Conservation (phyloP, 768 basidiomycete genomes). For the Suillus luteus region DNA sequence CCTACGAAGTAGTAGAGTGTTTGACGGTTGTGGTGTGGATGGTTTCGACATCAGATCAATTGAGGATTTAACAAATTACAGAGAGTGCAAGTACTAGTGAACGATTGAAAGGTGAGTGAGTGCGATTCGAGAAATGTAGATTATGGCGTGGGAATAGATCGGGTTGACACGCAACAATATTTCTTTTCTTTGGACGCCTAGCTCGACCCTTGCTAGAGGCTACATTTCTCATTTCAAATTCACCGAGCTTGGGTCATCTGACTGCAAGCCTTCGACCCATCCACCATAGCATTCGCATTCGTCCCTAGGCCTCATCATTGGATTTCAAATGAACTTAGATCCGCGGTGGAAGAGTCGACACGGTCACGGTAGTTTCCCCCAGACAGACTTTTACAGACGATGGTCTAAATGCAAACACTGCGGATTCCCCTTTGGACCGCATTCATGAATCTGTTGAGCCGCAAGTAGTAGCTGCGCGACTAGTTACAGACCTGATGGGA, state of each 20-base stretch:
- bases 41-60: constrained; percentile 47
- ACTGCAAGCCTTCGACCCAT: too few species aligned
- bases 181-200: background rate
- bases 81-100: background rate
- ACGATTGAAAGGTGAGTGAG: background rate
- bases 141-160: background rate
- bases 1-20: constrained; percentile 67
- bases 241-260: too few species aligned
- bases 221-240: too few species aligned
- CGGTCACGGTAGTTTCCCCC: background rate
- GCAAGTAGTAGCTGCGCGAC: too few species aligned
- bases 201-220: too few species aligned
- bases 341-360: background rate
- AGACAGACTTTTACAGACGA: background rate
- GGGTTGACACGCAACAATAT: background rate
- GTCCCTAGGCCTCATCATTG: background rate
- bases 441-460: background rate
- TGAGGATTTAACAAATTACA: background rate
- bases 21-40: constrained; percentile 36
- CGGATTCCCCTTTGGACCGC: background rate
- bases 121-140: background rate
- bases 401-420: background rate
- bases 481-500: too few species aligned
- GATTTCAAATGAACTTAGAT: background rate
- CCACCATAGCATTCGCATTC: too few species aligned